Percentiles rank a stretch among this genome's conserved stretches.
phyloP scores from a whole-genome alignment of 2,329 filamentous ascomycete genomes.

The Verticillium albo-atrum region DNA sequence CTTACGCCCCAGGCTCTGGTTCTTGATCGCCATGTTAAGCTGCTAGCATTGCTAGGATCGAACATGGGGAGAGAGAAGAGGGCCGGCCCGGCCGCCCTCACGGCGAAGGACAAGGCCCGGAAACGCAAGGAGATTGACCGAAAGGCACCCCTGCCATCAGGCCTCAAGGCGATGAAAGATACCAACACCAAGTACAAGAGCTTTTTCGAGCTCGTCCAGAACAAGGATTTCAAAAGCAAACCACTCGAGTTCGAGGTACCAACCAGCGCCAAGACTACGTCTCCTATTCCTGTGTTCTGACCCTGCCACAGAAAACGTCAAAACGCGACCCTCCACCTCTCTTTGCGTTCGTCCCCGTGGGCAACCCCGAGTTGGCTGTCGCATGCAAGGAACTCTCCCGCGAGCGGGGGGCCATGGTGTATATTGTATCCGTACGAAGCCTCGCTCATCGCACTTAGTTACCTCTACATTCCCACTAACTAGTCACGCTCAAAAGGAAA shows the following conservation, averaged over 20 bases:
- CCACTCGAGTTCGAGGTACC: conserved; percentile 59
- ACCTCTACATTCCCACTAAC: neutral
- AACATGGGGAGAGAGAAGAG: conserved; percentile 14
- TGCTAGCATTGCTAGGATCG: conserved; percentile 1
- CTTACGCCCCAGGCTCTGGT: neutral
- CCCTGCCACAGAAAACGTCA: conserved; percentile 42
- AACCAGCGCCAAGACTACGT: neutral
- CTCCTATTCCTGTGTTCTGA: neutral
- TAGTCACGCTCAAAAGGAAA: neutral
- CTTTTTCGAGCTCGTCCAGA: conserved; percentile 62
- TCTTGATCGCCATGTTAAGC: conserved; percentile 10
- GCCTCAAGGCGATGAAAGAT: conserved; percentile 29
- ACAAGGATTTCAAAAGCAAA: conserved; percentile 59
- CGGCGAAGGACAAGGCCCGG: conserved; percentile 12
- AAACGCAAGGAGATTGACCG: conserved; percentile 17
- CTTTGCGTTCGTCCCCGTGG: conserved; percentile 59
- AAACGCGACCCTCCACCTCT: conserved; percentile 50
- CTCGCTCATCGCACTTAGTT: neutral
- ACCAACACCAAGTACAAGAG: conserved; percentile 53
- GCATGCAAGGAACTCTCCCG: conserved; percentile 62
- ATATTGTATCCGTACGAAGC: conserved; percentile 57
- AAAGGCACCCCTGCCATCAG: conserved; percentile 25
- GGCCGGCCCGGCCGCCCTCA: conserved; percentile 3
- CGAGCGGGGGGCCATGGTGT: conserved; percentile 58
- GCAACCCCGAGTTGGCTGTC: conserved; percentile 55